Conservation (phyloP, 371 early-diverging fungal species). For the Mortierella polycephala region DNA sequence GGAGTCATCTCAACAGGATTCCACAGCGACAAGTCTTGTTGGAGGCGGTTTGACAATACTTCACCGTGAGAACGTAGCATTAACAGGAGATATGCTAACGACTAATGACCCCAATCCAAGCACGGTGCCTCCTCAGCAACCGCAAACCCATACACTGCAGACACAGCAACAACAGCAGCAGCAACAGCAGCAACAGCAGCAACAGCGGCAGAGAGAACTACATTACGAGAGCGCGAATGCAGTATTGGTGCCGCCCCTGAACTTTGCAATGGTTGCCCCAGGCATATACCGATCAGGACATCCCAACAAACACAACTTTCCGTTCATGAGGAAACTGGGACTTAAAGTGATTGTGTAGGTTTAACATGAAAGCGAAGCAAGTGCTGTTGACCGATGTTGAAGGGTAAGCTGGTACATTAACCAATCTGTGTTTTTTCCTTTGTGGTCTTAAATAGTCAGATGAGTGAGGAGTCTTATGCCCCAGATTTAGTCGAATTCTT, state of each 20-base stretch:
- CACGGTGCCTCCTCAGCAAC: not conserved
- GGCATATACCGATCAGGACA: conserved; percentile 91
- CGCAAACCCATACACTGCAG: conserved; percentile 2
- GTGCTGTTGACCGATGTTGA: not conserved
- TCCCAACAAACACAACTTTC: conserved; percentile 84
- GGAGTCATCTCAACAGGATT: conserved; percentile 13
- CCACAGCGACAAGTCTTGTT: not conserved
- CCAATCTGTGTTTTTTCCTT: too few species aligned
- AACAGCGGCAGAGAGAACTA: conserved; percentile 36
- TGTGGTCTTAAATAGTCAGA: conserved; percentile 59
- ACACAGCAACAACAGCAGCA: conserved; percentile 12
- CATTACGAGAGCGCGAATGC: conserved; percentile 54
- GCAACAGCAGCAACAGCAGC: conserved; percentile 13
- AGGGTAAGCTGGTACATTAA: not conserved
- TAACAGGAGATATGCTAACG: not conserved
- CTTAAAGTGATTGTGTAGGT: conserved; percentile 82
- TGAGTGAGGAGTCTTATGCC: conserved; percentile 85
- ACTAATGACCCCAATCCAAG: conserved; percentile 10
- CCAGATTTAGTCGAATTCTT: conserved; percentile 84
- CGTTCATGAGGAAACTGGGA: conserved; percentile 79
- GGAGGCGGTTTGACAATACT: too few species aligned
- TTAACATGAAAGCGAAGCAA: not conserved
- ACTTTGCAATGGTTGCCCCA: conserved; percentile 88
- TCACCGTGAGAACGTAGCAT: too few species aligned
- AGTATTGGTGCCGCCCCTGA: conserved; percentile 86